Percentiles rank a stretch among this genome's conserved stretches.
These are phyloP conservation scores for Sclerotinia spermophila DNA, from an alignment of 2,329 filamentous ascomycete genomes.

Conservation along the genomic window DNA sequence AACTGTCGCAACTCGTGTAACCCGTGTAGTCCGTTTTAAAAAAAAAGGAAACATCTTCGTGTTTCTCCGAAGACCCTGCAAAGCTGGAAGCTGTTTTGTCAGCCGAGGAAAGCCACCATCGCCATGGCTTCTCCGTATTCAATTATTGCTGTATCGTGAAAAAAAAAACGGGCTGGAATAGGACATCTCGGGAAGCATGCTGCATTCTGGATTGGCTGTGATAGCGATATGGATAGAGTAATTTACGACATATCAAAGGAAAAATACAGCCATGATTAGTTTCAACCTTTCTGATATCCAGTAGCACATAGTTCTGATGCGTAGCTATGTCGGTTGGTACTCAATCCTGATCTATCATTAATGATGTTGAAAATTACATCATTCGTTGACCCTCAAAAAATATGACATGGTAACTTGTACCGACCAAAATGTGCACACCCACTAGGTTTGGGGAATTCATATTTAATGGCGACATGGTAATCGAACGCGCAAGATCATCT, in stretches of 20 bases:
- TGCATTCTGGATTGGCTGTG: not conserved
- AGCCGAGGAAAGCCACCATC: not conserved
- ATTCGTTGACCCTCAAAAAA: not conserved
- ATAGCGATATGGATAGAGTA: not conserved
- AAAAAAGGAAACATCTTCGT: not conserved
- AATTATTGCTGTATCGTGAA: not conserved
- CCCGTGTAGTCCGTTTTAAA: not conserved
- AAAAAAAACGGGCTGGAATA: not conserved
- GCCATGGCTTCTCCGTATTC: not conserved
- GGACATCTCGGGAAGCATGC: not conserved
- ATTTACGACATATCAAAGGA: not conserved
- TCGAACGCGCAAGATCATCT: not conserved
- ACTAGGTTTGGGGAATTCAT: not conserved
- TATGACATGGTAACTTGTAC: not conserved
- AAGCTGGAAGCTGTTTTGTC: not conserved
- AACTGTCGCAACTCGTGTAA: not conserved
- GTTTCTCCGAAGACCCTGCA: not conserved
- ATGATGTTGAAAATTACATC: not conserved
- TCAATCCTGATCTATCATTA: not conserved
- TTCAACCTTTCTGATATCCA: not conserved
- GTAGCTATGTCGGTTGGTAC: not conserved
- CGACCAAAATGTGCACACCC: not conserved
- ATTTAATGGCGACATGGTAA: not conserved
- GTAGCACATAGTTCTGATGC: not conserved
- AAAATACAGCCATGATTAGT: not conserved